Percentiles rank a stretch among this genome's conserved stretches.
Evolutionary conservation across 805 yeast genomes (phyloP).

Genomic region (Candida adriatica): DNA sequence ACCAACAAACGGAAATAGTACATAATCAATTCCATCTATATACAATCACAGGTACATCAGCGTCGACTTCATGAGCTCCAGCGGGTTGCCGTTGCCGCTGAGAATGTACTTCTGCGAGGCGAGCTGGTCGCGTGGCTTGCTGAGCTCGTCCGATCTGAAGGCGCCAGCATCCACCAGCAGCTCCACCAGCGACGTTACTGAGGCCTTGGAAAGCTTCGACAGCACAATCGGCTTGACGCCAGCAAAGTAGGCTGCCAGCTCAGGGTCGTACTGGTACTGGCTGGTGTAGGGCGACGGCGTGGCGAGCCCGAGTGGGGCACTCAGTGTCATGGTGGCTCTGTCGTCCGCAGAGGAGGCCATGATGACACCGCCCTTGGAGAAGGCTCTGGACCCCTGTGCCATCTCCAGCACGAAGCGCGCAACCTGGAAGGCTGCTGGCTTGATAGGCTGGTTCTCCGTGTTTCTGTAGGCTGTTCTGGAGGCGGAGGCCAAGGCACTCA

Average conservation of each 20-base stretch:
- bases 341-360: constrained; percentile 55
- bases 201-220: constrained; percentile 36
- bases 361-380: constrained; percentile 58
- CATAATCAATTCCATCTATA: background rate
- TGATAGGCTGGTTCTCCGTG: constrained; percentile 46
- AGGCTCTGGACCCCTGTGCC: constrained; percentile 44
- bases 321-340: constrained; percentile 46
- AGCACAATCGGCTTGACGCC: constrained; percentile 34
- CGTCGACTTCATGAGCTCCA: constrained; percentile 21
- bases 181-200: constrained; percentile 35
- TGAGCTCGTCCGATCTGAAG: constrained; percentile 29
- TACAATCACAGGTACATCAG: constrained; percentile 17
- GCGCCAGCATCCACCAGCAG: constrained; percentile 35
- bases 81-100: constrained; percentile 63
- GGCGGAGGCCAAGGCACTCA: constrained; percentile 52
- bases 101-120: constrained; percentile 43
- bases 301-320: constrained; percentile 48
- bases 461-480: constrained; percentile 57
- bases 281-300: constrained; percentile 52
- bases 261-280: constrained; percentile 42
- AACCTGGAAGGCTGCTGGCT: constrained; percentile 56
- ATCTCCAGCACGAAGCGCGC: constrained; percentile 49
- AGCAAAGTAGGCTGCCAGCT: constrained; percentile 41
- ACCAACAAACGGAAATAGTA: too few species aligned
- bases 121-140: constrained; percentile 29